These are phyloP conservation scores for Solanum clarkiae DNA, from an alignment of 257 asterid species.

Conservation along the genomic window DNA sequence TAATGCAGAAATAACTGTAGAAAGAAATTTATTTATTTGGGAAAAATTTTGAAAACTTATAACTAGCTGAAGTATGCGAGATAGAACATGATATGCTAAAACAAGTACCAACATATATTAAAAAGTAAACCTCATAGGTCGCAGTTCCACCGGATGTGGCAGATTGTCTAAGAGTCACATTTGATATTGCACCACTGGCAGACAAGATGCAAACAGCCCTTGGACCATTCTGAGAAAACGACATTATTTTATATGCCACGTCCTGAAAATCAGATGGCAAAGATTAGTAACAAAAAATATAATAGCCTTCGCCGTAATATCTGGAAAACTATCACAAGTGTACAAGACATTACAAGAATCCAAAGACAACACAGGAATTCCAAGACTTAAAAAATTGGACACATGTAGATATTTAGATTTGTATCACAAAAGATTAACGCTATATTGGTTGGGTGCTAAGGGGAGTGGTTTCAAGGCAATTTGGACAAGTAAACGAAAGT, in stretches of 20 bases:
- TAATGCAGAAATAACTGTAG: background rate
- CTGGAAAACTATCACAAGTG: background rate
- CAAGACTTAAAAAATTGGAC: background rate
- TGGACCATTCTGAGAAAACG: conserved; percentile 1
- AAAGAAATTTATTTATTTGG: background rate
- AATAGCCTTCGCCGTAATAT: background rate
- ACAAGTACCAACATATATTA: background rate
- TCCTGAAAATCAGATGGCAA: background rate
- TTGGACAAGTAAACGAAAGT: background rate
- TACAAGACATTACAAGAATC: background rate
- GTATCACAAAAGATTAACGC: background rate
- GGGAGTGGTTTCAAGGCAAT: background rate
- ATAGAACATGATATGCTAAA: background rate
- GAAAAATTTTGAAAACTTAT: background rate
- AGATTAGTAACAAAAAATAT: background rate
- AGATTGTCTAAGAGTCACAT: background rate
- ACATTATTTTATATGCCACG: background rate
- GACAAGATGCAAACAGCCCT: background rate
- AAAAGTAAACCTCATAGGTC: background rate
- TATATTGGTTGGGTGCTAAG: background rate
- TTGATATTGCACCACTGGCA: background rate
- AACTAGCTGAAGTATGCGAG: background rate
- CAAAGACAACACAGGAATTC: background rate
- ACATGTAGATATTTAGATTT: background rate
- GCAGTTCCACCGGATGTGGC: background rate